Conservation (phyloP, 495 filamentous ascomycete species). For the Annulohypoxylon bovei region DNA sequence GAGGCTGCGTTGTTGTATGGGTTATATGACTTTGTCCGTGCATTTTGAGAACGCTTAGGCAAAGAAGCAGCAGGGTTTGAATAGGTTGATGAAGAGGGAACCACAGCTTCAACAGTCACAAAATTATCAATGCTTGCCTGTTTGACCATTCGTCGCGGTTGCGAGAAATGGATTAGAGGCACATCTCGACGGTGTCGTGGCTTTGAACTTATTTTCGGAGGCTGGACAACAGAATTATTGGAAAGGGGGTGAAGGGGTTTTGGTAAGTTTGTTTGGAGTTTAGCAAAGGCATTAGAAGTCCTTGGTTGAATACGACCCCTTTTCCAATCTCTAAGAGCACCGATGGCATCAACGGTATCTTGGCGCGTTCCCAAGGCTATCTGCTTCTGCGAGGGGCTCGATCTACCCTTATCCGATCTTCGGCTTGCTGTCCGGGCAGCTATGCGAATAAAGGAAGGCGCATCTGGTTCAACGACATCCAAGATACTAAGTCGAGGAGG, state of each 20-base stretch:
- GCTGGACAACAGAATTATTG: slow-evolving; percentile 41
- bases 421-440: slow-evolving; percentile 75
- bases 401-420: slow-evolving; percentile 70
- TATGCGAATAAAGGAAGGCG: slow-evolving; percentile 80
- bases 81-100: slow-evolving; percentile 11
- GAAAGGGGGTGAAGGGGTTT: slow-evolving; percentile 47
- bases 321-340: slow-evolving; percentile 77
- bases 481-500: slow-evolving; percentile 68
- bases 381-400: slow-evolving; percentile 78
- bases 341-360: slow-evolving; percentile 80
- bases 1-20: slow-evolving; percentile 23
- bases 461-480: slow-evolving; percentile 69
- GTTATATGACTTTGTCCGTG: slow-evolving; percentile 18
- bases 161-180: slow-evolving; percentile 26
- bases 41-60: slow-evolving; percentile 16
- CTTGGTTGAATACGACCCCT: slow-evolving; percentile 69
- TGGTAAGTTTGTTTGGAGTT: slow-evolving; percentile 23
- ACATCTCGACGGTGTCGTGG: slow-evolving; percentile 14
- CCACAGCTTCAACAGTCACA: slow-evolving; percentile 32
- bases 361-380: slow-evolving; percentile 73
- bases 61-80: slow-evolving; percentile 10
- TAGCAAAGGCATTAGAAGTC: slow-evolving; percentile 6
- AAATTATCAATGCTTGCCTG: slow-evolving; percentile 51
- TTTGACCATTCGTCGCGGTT: slow-evolving; percentile 41
- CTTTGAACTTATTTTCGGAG: slow-evolving; percentile 24